Base-by-base conservation (phyloP, 2,329 filamentous ascomycete species). In the Sordariomycetes sp. region DNA sequence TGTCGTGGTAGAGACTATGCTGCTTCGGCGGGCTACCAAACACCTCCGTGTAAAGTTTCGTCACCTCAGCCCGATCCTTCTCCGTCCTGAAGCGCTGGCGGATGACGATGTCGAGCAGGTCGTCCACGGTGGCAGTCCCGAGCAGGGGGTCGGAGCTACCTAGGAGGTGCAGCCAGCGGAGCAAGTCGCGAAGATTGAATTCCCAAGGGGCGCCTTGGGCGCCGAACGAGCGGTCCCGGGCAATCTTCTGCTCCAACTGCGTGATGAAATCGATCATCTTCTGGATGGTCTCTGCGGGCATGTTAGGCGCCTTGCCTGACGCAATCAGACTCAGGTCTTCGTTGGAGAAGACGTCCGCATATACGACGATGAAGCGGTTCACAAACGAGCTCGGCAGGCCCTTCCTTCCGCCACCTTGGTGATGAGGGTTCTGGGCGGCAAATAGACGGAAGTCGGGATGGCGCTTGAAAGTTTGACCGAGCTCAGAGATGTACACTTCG, bases 291-390 rank as follows among this genome's bases (percentile, higher is more conserved):
- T 80, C 73, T 0, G 73, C 64, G 0, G 81, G 71, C 24, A 92
- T 79, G 1, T 73, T 69, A 0, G 90, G 86, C 67, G 90, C 97
- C 61, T 89, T 84, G 64, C 87, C 88, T 28, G 80, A 77, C 53
- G 91, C 95, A 62, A 99, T 97, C 53, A 88, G 76, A 60, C 87
- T 80, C 60, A 99, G 73, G 74, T 99, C 94, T 35, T 89, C 81
- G 28, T 87, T 79, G 18, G 81, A 87, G 69, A 99, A 94, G 4
- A 91, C 82, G 67, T 99, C 94, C 59, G 94, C 91, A 72, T 97
- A 97, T 0, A 99, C 95, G 20, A 99, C 93, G 43, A 95, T 94
- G 70, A 99, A 99, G 53, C 95, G 88, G 70, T 99, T 97, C 61
- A 99, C 94, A 66, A 99, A 99, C 1, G 94, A 97, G 59, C 88